Evolutionary conservation across 495 filamentous ascomycete species (phyloP), one percentile per base, ranked within the genome.

Genomic region (Alectoria sarmentosa): DNA sequence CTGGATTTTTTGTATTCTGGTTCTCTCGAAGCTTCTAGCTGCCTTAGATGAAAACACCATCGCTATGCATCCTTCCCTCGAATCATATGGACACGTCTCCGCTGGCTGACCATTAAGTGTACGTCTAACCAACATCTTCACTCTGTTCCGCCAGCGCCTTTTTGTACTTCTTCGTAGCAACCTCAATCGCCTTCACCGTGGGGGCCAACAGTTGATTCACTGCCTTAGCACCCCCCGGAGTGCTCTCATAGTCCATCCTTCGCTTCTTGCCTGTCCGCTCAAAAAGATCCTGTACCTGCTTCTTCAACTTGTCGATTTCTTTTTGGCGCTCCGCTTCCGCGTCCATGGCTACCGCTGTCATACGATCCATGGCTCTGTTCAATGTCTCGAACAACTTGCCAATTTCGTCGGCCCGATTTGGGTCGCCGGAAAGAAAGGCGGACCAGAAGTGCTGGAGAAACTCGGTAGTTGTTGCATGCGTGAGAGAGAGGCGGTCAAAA

Each of bases 401-500:
- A 1, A 95, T 79, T 71, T 96, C 92, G 30, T 77, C 76, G 1
- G 88, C 86, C n/a, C 88, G 85, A 52, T 87, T 84, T 11, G 88
- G 77, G 72, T 94, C 88, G 3, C 90, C 91, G 0, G 92, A 96
- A 11, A 93, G 78, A 70, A 94, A 97, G 6, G 90, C 84, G 42
- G 83, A 78, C 92, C 92, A 98, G 79, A 97, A 98, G 72, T 98
- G 92, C 67, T 90, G 87, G n/a, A 98, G 77, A 70, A 98, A 98
- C 67, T 98, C 95, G 11, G 87, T 89, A 1, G 91, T 91, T 0
- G 94, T 97, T 48, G 92, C 91, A 72, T 98, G 91, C 23, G 92
- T 96, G 30, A 96, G 82, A 34, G 82, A 84, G 46, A 96, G 81
- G 6, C 86, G 84, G 63, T 95, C 87, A 48, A 90, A 88, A 7